phyloP scores from a whole-genome alignment of 352 stramenopile species.

The Thraustochytrium sp. region DNA sequence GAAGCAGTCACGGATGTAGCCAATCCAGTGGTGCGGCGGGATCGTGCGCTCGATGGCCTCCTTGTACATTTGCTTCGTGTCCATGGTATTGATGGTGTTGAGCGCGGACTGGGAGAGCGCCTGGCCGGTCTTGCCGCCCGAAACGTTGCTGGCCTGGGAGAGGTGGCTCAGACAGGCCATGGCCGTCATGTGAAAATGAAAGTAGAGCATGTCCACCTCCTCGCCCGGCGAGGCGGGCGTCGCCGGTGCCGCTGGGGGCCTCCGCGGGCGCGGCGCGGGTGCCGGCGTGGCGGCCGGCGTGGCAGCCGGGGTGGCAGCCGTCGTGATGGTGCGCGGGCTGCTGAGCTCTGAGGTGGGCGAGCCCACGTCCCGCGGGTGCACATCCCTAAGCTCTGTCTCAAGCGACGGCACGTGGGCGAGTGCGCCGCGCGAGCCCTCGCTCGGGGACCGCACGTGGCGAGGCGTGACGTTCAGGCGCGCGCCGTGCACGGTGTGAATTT shows the following conservation, averaged over 20 bases:
- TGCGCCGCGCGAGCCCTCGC: not conserved
- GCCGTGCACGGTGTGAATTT: not conserved
- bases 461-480: too few species aligned
- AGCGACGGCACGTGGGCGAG: not conserved
- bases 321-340: not conserved
- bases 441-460: not conserved
- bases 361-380: not conserved
- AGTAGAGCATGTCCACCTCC: slow-evolving; percentile 21
- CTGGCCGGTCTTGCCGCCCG: not conserved
- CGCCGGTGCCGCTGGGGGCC: not conserved
- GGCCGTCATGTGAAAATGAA: slow-evolving; percentile 44
- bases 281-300: not conserved
- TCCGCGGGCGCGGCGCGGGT: not conserved
- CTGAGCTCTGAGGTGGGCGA: not conserved
- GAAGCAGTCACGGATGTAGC: slow-evolving; percentile 38
- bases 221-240: not conserved
- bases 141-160: not conserved
- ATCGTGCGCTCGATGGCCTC: slow-evolving; percentile 17
- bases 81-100: slow-evolving; percentile 41
- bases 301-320: not conserved
- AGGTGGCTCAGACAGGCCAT: slow-evolving; percentile 23
- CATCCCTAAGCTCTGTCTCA: not conserved
- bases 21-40: slow-evolving; percentile 40
- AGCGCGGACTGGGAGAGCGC: not conserved
- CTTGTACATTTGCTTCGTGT: slow-evolving; percentile 43